Evolutionary conservation across 192 early-diverging fungal species (phyloP).

Genomic region (Thoreauomyces humboldtii): DNA sequence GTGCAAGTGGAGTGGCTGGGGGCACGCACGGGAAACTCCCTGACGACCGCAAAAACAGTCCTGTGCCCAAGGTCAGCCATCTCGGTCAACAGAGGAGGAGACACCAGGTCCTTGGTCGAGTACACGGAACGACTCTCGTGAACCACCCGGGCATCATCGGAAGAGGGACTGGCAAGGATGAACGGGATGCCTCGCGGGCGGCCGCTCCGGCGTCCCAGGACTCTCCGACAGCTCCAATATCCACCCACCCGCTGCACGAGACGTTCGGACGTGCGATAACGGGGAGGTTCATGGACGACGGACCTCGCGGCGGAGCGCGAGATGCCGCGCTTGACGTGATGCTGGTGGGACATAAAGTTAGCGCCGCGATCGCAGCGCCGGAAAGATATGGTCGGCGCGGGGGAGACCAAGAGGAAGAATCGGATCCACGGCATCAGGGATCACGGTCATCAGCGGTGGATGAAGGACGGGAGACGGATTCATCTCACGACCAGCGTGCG

Average conservation of each 20-base stretch:
- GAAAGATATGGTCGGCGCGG: neutral
- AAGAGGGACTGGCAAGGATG: neutral
- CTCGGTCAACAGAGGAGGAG: neutral
- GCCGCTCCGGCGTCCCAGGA: too few species aligned
- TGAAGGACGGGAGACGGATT: neutral
- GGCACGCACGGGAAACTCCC: too few species aligned
- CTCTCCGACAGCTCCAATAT: too few species aligned
- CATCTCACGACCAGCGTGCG: neutral
- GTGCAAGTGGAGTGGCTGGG: neutral
- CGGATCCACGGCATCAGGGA: slow-evolving; percentile 18
- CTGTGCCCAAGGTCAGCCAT: slow-evolving; percentile 2
- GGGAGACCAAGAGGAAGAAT: neutral
- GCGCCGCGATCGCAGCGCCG: neutral
- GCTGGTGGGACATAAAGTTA: slow-evolving; percentile 28
- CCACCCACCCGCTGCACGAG: neutral
- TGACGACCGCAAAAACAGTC: neutral
- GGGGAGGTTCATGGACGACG: neutral
- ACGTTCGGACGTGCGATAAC: slow-evolving; percentile 15
- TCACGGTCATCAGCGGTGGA: slow-evolving; percentile 2
- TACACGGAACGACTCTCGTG: neutral
- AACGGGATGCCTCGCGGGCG: neutral
- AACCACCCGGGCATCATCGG: neutral
- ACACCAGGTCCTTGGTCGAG: neutral
- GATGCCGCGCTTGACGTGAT: slow-evolving; percentile 18
- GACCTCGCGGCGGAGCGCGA: neutral